Conservation (phyloP, 306 rosid genomes). For the Crotalaria pallida region DNA sequence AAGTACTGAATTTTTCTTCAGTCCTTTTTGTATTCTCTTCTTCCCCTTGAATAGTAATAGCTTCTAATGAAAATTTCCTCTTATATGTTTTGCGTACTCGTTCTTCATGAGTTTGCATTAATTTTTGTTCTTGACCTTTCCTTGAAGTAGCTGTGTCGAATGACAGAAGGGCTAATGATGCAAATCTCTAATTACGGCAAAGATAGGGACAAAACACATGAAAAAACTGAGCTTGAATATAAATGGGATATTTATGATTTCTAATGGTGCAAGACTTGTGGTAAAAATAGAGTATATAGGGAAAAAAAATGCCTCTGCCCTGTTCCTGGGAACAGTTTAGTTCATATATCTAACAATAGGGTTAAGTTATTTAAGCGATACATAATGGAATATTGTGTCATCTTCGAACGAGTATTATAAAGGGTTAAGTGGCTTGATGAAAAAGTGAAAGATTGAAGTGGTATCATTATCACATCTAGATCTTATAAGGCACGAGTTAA, state of each 20-base stretch:
- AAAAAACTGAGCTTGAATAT: neutral
- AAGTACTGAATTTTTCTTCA: neutral
- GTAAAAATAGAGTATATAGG: neutral
- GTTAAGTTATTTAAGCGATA: too few species aligned
- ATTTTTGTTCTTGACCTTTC: neutral
- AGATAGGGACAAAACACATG: too few species aligned
- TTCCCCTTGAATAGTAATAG: constrained; percentile 10
- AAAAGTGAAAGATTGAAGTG: neutral
- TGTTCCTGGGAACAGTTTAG: neutral
- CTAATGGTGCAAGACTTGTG: neutral
- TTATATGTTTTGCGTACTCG: neutral
- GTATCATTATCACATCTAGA: neutral
- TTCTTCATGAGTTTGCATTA: constrained; percentile 5
- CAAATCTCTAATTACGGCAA: too few species aligned
- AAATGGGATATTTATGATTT: neutral
- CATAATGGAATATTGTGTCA: too few species aligned
- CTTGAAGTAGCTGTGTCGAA: neutral
- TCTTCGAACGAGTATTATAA: neutral
- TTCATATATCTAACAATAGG: neutral
- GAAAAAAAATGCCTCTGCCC: neutral
- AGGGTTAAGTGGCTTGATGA: neutral
- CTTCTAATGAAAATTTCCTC: neutral
- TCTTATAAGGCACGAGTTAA: too few species aligned
- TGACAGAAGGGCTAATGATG: neutral
- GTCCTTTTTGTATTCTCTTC: neutral